Base-by-base conservation (phyloP, 1,284 basidiomycete species). In the Sanghuangporus baumii region DNA sequence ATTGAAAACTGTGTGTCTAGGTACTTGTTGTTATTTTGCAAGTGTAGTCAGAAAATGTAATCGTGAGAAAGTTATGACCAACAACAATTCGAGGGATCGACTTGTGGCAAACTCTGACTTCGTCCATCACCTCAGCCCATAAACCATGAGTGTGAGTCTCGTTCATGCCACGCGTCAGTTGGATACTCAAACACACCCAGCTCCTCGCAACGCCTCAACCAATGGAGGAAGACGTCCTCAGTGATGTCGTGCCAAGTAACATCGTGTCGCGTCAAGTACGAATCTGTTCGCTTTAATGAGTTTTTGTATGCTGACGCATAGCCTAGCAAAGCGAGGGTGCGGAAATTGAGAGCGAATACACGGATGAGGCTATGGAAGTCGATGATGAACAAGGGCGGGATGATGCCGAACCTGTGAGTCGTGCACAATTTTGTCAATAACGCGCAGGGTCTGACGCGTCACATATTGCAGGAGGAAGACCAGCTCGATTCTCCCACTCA, bases 201-300 rank as follows among this genome's bases (percentile, higher is more conserved):
- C 54, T 57, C 18, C 56, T 62, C 16, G 57, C 38, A 31, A 59
- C 64, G 12, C 64, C 64, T n/a, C 64, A 65, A 14, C 67, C 72
- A 12, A 74, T 74, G 66, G 89, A 91, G 6, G 89, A 92, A 61
- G 90, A 92, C 71, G 84, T 90, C 55, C 79, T 92, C 64, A 91
- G 88, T 70, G 89, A 92, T 71, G 80, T 92, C 59, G 85, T 92
- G 14, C 90, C 90, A 0, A 89, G 87, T 73, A 91, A 91, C 71
- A 89, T 91, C 65, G 87, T 91, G 57, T 92, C 89, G 66, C 83
- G 89, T 67, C 88, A 91, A 80, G 90, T 87, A 70, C 61, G 43
- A 26, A 43, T 56, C 59, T 48, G 46, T 37, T 43, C 14, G 23
- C 55, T 38, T 31, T 51, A n/a, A 52, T 47, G 18, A 37, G 61